phyloP scores from a whole-genome alignment of 345 rosid genomes.

The Boechera divaricarpa region DNA sequence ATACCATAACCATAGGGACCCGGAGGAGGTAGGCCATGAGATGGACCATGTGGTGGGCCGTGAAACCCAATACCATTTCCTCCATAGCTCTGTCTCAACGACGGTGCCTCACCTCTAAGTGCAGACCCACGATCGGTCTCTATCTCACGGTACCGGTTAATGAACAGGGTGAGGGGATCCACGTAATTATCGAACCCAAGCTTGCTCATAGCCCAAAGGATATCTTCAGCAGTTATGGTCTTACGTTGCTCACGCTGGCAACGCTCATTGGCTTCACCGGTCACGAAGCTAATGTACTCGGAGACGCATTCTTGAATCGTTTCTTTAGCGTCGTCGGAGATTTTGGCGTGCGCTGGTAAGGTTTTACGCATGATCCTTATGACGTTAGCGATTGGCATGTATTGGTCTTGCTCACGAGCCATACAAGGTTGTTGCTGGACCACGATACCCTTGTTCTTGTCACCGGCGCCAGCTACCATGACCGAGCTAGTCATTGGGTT shows the following conservation, averaged over 20 bases:
- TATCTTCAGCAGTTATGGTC: constrained; percentile 73
- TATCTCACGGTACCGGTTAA: constrained; percentile 54
- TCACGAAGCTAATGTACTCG: constrained; percentile 72
- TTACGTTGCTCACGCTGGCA: constrained; percentile 77
- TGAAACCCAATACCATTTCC: constrained; percentile 37
- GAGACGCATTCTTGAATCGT: constrained; percentile 75
- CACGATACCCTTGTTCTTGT: neutral
- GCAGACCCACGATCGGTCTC: constrained; percentile 49
- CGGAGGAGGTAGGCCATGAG: constrained; percentile 15
- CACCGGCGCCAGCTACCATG: neutral
- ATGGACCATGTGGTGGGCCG: constrained; percentile 15
- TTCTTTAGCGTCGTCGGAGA: constrained; percentile 78
- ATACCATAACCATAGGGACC: constrained; percentile 37
- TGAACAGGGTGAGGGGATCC: constrained; percentile 52
- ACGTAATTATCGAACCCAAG: constrained; percentile 68
- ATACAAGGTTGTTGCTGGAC: constrained; percentile 29
- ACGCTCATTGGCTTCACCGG: constrained; percentile 75
- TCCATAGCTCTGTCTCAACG: constrained; percentile 19
- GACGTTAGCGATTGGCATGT: constrained; percentile 80
- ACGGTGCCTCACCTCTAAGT: constrained; percentile 36
- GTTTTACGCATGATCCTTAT: constrained; percentile 68
- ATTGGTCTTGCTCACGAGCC: constrained; percentile 66
- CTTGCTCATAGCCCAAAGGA: constrained; percentile 71
- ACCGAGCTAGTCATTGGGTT: constrained; percentile 7
- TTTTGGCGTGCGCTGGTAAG: constrained; percentile 64